Evolutionary conservation across 2,329 filamentous ascomycete genomes (phyloP).

Genomic region (Aspergillus pseudoviridinutans): DNA sequence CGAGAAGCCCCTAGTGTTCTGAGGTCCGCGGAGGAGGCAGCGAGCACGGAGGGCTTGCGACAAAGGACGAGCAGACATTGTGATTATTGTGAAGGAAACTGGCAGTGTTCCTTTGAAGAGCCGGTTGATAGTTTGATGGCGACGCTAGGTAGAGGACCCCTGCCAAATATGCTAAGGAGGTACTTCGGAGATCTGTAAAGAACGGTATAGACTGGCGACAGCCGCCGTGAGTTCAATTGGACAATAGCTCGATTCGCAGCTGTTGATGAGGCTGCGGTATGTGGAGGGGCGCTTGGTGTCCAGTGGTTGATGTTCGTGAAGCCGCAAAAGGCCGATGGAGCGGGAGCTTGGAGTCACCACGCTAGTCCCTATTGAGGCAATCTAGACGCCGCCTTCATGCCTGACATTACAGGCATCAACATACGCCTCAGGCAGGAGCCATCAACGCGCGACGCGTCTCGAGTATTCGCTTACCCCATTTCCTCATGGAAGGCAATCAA

Average conservation of each 20-base stretch:
- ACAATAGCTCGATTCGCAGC: slow-evolving; percentile 12
- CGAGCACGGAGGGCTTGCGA: slow-evolving; percentile 39
- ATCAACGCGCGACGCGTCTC: slow-evolving; percentile 30
- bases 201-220: not conserved
- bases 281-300: slow-evolving; percentile 29
- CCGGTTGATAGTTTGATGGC: slow-evolving; percentile 13
- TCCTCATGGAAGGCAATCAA: slow-evolving; percentile 7
- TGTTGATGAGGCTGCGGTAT: slow-evolving; percentile 18
- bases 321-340: slow-evolving; percentile 35
- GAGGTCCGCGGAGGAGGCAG: slow-evolving; percentile 33
- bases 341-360: slow-evolving; percentile 23
- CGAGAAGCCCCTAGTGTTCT: slow-evolving; percentile 38
- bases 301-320: slow-evolving; percentile 33
- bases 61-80: slow-evolving; percentile 38
- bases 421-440: slow-evolving; percentile 22
- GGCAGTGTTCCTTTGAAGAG: slow-evolving; percentile 5
- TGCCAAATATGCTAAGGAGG: slow-evolving; percentile 12
- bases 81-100: slow-evolving; percentile 19
- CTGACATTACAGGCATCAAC: slow-evolving; percentile 17
- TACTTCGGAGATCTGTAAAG: slow-evolving; percentile 4
- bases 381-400: slow-evolving; percentile 24
- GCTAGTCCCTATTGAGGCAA: slow-evolving; percentile 27
- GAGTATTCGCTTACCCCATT: slow-evolving; percentile 12
- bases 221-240: not conserved
- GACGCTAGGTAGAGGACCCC: slow-evolving; percentile 15